Percentiles rank a stretch among this genome's conserved stretches.
These are phyloP conservation scores for Ceratocystis lukuohia DNA, from an alignment of 2,329 filamentous ascomycete genomes.

Conservation along the genomic window DNA sequence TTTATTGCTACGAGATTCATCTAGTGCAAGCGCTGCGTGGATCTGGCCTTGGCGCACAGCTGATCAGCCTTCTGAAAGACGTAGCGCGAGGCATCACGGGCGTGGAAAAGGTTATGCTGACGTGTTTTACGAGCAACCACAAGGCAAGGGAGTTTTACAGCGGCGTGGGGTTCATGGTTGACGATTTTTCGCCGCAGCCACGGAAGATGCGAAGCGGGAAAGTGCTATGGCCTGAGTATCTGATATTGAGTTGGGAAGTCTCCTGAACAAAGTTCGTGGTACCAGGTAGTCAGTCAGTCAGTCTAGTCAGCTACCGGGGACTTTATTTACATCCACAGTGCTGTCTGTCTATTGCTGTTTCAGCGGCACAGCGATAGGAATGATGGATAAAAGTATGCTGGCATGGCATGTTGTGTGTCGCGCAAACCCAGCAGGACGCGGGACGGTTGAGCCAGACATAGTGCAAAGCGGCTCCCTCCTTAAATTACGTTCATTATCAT, in stretches of 20 bases:
- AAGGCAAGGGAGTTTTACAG: constrained; percentile 47
- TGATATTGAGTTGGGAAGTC: constrained; percentile 41
- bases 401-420: background rate
- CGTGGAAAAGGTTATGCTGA: constrained; percentile 58
- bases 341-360: no score
- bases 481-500: background rate
- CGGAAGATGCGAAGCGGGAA: constrained; percentile 42
- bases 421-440: background rate
- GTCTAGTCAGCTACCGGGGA: no score
- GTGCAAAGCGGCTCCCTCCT: background rate
- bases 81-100: constrained; percentile 40
- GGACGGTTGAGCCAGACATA: background rate
- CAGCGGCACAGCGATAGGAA: background rate
- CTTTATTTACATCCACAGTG: no score
- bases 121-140: constrained; percentile 52
- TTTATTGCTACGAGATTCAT: constrained; percentile 74
- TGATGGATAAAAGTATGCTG: background rate
- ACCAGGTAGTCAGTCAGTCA: no score
- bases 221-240: constrained; percentile 42
- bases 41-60: constrained; percentile 46
- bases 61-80: constrained; percentile 44
- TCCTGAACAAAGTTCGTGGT: background rate
- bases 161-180: constrained; percentile 42
- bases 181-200: constrained; percentile 42
- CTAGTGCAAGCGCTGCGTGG: constrained; percentile 43